Evolutionary conservation across 805 yeast species (phyloP).

Genomic region (Barnettozyma vustinii): DNA sequence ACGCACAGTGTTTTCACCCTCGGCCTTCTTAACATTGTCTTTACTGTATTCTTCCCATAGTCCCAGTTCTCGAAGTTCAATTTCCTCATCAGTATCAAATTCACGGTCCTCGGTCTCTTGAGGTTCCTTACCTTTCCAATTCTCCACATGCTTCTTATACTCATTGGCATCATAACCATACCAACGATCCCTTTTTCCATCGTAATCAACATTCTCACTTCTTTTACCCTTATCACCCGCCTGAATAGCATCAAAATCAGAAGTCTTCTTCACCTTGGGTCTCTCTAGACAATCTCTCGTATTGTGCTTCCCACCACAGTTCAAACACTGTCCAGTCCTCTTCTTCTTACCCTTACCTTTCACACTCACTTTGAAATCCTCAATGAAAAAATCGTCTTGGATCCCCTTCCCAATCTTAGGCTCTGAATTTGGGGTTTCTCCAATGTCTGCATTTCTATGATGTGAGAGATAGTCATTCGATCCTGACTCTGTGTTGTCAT

Average conservation of each 20-base stretch:
- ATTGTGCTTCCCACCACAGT: conserved; percentile 53
- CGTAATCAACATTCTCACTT: conserved; percentile 23
- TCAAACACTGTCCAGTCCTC: conserved; percentile 39
- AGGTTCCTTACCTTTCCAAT: conserved; percentile 38
- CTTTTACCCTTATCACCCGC: conserved; percentile 16
- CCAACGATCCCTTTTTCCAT: conserved; percentile 34
- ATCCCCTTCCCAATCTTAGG: conserved; percentile 57
- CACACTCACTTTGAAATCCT: background rate
- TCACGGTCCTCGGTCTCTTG: conserved; percentile 1
- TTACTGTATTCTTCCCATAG: conserved; percentile 18
- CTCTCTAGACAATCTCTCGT: conserved; percentile 53
- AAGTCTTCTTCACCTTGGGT: conserved; percentile 36
- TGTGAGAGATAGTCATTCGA: conserved; percentile 47
- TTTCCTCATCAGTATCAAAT: conserved; percentile 38
- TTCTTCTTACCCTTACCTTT: conserved; percentile 7
- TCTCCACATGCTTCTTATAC: conserved; percentile 45
- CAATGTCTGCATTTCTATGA: conserved; percentile 36
- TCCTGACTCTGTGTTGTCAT: conserved; percentile 11
- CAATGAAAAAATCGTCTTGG: conserved; percentile 35
- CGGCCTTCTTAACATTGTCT: conserved; percentile 27
- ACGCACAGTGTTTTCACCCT: conserved; percentile 43
- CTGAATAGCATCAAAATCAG: background rate
- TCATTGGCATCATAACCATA: conserved; percentile 67
- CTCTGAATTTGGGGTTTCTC: conserved; percentile 35
- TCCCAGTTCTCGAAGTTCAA: conserved; percentile 38